Evolutionary conservation across 2,329 filamentous ascomycete species (phyloP).

Genomic region (Sporothrix phasma): DNA sequence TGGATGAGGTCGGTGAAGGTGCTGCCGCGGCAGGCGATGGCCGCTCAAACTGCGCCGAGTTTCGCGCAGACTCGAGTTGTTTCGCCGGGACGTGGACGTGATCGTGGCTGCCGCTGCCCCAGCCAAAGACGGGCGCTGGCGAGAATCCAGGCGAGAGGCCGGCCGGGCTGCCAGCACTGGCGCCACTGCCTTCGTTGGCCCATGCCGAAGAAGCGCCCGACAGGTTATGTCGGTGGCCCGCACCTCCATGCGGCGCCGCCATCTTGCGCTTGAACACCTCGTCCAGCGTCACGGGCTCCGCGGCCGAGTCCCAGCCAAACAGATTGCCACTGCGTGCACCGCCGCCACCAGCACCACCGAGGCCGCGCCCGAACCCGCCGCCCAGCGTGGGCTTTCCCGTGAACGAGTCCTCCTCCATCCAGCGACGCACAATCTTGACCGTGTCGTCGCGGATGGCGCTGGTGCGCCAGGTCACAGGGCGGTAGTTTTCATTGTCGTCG

Average conservation of each 20-base stretch:
- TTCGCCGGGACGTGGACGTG: neutral
- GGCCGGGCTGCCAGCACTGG: neutral
- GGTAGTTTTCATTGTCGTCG: slow-evolving; percentile 47
- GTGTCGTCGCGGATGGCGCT: slow-evolving; percentile 45
- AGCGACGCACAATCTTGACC: slow-evolving; percentile 49
- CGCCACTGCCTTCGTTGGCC: neutral
- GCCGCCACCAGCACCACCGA: slow-evolving; percentile 23
- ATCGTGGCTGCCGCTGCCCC: neutral
- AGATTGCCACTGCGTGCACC: slow-evolving; percentile 35
- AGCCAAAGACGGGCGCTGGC: slow-evolving; percentile 3
- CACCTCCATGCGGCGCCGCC: neutral
- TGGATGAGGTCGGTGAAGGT: neutral
- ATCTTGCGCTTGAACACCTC: slow-evolving; percentile 33
- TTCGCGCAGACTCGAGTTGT: neutral
- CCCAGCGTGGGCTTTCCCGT: slow-evolving; percentile 39
- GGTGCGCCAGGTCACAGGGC: slow-evolving; percentile 46
- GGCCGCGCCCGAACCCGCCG: slow-evolving; percentile 2
- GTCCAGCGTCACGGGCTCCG: slow-evolving; percentile 40
- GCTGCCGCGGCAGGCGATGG: neutral
- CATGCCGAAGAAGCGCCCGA: neutral
- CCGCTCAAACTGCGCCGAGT: slow-evolving; percentile 3
- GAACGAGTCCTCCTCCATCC: slow-evolving; percentile 57
- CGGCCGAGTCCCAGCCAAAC: slow-evolving; percentile 52
- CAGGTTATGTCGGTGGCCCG: neutral
- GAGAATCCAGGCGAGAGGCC: neutral